These are phyloP conservation scores for Globisporangium nodosum DNA, from an alignment of 352 stramenopile genomes.

Conservation along the genomic window DNA sequence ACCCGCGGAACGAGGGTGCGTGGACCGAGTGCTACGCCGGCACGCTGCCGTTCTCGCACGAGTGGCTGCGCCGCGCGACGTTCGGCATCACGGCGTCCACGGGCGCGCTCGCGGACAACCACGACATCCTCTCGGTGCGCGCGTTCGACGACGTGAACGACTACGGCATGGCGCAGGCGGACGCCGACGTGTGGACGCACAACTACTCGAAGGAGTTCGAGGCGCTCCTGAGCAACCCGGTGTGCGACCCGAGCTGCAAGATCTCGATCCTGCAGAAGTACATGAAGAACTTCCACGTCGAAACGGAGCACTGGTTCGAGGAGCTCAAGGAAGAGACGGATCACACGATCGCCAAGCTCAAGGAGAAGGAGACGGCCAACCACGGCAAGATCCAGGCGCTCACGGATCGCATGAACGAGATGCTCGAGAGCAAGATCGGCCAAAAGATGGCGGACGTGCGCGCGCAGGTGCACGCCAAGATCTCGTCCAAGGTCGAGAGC, in stretches of 20 bases:
- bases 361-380: slow-evolving; percentile 65
- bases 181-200: slow-evolving; percentile 72
- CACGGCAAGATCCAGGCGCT: slow-evolving; percentile 65
- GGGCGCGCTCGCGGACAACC: slow-evolving; percentile 74
- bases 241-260: slow-evolving; percentile 79
- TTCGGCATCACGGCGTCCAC: slow-evolving; percentile 76
- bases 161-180: slow-evolving; percentile 38
- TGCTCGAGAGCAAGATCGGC: slow-evolving; percentile 75
- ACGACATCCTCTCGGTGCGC: slow-evolving; percentile 68
- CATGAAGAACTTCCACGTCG: slow-evolving; percentile 74
- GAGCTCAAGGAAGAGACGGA: slow-evolving; percentile 73
- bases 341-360: slow-evolving; percentile 71
- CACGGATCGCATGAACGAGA: slow-evolving; percentile 60
- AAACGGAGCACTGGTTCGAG: slow-evolving; percentile 83
- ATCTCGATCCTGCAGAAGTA: slow-evolving; percentile 78
- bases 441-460: slow-evolving; percentile 57
- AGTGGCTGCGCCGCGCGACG: slow-evolving; percentile 61
- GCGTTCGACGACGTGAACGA: slow-evolving; percentile 62
- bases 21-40: slow-evolving; percentile 70
- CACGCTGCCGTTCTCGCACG: slow-evolving; percentile 48
- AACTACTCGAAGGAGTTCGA: slow-evolving; percentile 85
- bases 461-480: slow-evolving; percentile 62
- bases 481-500: slow-evolving; percentile 59
- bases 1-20: slow-evolving; percentile 40
- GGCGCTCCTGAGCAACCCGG: slow-evolving; percentile 42